A percentile compares a stretch with the other conserved stretches of the same genome.
Conservation (phyloP, 441 rosid species). For the Erodium texanum region DNA sequence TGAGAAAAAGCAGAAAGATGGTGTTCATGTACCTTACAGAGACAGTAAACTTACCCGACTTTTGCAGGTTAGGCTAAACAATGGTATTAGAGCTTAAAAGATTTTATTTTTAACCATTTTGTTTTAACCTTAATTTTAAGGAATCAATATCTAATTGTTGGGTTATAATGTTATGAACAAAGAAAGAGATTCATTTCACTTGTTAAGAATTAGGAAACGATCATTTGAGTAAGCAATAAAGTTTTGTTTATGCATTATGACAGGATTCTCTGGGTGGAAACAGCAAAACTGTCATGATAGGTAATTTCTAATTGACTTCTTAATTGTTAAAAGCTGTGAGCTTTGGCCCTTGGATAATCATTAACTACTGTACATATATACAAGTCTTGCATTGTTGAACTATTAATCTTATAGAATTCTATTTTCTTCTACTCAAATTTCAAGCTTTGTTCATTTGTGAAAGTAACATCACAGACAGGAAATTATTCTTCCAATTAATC, state of each 20-base stretch:
- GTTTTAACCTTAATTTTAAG: not conserved
- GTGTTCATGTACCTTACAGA: conserved; percentile 53
- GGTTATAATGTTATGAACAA: too few species aligned
- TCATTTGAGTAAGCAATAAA: too few species aligned
- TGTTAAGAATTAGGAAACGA: too few species aligned
- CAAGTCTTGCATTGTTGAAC: too few species aligned
- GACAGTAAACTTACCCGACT: conserved; percentile 61
- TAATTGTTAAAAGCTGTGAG: too few species aligned
- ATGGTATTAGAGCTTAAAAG: not conserved
- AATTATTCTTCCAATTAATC: not conserved
- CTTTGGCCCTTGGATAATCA: too few species aligned
- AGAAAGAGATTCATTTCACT: too few species aligned
- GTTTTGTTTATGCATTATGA: not conserved
- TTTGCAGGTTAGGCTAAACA: conserved; percentile 37
- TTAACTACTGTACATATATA: too few species aligned
- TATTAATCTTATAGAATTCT: not conserved
- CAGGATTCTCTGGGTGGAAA: conserved; percentile 71
- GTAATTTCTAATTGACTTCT: conserved; percentile 23
- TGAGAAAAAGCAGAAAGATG: conserved; percentile 60
- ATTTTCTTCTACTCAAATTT: not conserved
- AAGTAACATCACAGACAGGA: too few species aligned
- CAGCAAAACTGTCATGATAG: conserved; percentile 63
- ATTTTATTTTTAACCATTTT: too few species aligned
- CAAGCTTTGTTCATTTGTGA: too few species aligned
- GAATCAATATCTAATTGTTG: too few species aligned